These are phyloP conservation scores for Orychophragmus violaceus DNA, from an alignment of 345 rosid species.

Conservation along the genomic window DNA sequence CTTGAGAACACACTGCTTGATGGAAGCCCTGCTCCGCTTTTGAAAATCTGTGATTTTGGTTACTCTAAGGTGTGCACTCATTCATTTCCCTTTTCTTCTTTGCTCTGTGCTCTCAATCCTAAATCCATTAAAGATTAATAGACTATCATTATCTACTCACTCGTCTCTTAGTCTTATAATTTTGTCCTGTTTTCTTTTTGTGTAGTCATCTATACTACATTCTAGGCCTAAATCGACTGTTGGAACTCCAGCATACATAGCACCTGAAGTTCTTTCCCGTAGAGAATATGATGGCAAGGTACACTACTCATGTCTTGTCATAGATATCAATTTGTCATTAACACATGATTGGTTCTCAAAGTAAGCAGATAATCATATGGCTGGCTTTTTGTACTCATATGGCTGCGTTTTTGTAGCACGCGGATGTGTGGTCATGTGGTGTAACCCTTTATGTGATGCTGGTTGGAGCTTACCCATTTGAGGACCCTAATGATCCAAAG, in stretches of 20 bases:
- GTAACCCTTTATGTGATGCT: constrained; percentile 91
- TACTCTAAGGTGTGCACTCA: constrained; percentile 53
- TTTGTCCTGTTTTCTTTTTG: background rate
- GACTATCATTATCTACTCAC: constrained; percentile 16
- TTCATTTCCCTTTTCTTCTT: background rate
- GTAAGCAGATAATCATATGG: background rate
- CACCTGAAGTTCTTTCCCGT: constrained; percentile 82
- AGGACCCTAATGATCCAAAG: constrained; percentile 79
- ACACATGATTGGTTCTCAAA: background rate
- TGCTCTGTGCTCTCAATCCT: background rate
- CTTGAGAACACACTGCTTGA: constrained; percentile 78
- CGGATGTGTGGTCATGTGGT: constrained; percentile 98
- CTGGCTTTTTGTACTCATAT: too few relatives aligned
- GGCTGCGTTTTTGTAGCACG: constrained; percentile 59
- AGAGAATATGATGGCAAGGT: constrained; percentile 85
- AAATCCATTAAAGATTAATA: background rate
- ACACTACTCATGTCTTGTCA: constrained; percentile 2
- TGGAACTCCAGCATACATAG: constrained; percentile 94
- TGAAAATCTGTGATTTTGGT: constrained; percentile 86
- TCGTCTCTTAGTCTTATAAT: background rate
- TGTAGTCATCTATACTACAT: constrained; percentile 74
- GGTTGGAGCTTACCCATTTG: constrained; percentile 93
- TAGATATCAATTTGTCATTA: background rate
- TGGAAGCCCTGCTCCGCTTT: constrained; percentile 84
- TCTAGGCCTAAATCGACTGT: constrained; percentile 90